Evolutionary conservation across 768 basidiomycete genomes (phyloP), one percentile per base, ranked within the genome.

Genomic region (Auricularia cornea): DNA sequence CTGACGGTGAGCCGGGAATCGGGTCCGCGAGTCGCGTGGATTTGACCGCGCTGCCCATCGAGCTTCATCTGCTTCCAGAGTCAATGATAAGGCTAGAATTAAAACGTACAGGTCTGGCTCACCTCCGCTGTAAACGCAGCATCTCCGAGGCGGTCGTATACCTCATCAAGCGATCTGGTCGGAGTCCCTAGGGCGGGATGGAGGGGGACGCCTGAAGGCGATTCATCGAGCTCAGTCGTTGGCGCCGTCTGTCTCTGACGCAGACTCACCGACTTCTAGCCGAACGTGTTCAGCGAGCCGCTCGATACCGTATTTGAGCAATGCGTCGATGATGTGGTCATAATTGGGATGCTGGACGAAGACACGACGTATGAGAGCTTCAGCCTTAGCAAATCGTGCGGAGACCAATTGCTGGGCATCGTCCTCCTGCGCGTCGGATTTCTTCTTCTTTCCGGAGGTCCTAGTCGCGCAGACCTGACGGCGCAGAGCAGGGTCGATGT

Each of bases 161-260:
- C 84, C 67, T 94, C 91, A 44, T 86, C 80, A 48, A 97, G 77
- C 29, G 92, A 94, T 30, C 92, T 85, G 52, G 84, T 87, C 40
- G 94, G 94, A 5, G 89, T 89, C 12, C 94, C 94, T 20, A 97
- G 80, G 67, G 92, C 90, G 5, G 92, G 92, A 68, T 87, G 87
- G 31, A 97, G 75, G 3, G 94, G 94, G 2, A 92, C 84, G 3
- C 92, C 92, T 84, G 62, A 26, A 74, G 33, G n/a, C 44, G 28
- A n/a, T 32, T 54, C 51, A 65, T 67, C 63, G 65, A 66, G 61
- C 41, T 38, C 26, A 64, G 23, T 62, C 61, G 33, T 11, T 57
- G 28, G 8, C 12, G 31, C 32, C 57, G 56, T 38, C 38, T 31
- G 51, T 18, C 38, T 14, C n/a, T 28, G 1, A 10, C n/a, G n/a